These are phyloP conservation scores for Noccaea bulbosa DNA, from an alignment of 345 rosid species.

Conservation along the genomic window DNA sequence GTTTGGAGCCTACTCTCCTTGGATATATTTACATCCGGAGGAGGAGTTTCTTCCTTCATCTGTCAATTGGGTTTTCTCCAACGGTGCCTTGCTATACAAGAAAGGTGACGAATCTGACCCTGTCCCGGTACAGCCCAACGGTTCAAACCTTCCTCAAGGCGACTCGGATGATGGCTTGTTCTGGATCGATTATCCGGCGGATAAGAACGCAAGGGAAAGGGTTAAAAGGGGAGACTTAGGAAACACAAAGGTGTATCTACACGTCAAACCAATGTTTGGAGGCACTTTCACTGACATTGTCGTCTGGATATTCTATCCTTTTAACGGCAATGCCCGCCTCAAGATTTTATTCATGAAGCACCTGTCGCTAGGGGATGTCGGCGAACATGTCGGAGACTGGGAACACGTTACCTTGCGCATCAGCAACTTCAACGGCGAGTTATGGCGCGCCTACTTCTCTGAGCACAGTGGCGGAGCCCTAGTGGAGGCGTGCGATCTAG, in stretches of 20 bases:
- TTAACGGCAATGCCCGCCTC: slow-evolving; percentile 74
- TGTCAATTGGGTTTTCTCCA: slow-evolving; percentile 63
- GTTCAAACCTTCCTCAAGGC: slow-evolving; percentile 85
- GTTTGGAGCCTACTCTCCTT: slow-evolving; percentile 61
- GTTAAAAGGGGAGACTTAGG: slow-evolving; percentile 68
- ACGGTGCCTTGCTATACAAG: slow-evolving; percentile 66
- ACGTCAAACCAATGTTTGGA: slow-evolving; percentile 77
- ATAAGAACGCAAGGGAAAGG: slow-evolving; percentile 49
- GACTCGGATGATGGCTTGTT: slow-evolving; percentile 71
- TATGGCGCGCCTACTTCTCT: slow-evolving; percentile 58
- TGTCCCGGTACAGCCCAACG: slow-evolving; percentile 49
- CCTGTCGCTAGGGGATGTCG: slow-evolving; percentile 58
- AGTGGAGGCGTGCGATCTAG: slow-evolving; percentile 63
- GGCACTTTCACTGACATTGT: slow-evolving; percentile 78
- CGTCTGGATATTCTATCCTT: slow-evolving; percentile 81
- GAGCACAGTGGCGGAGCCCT: slow-evolving; percentile 74
- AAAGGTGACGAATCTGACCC: slow-evolving; percentile 71
- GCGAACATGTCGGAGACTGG: slow-evolving; percentile 89
- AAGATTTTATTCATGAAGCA: slow-evolving; percentile 56
- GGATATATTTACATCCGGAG: slow-evolving; percentile 70
- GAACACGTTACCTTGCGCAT: slow-evolving; percentile 85
- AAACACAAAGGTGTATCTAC: slow-evolving; percentile 58
- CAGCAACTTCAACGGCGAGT: slow-evolving; percentile 78
- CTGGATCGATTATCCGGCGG: slow-evolving; percentile 77
- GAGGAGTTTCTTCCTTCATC: slow-evolving; percentile 74